Base-by-base conservation (phyloP, 495 filamentous ascomycete species). In the Podospora conica region DNA sequence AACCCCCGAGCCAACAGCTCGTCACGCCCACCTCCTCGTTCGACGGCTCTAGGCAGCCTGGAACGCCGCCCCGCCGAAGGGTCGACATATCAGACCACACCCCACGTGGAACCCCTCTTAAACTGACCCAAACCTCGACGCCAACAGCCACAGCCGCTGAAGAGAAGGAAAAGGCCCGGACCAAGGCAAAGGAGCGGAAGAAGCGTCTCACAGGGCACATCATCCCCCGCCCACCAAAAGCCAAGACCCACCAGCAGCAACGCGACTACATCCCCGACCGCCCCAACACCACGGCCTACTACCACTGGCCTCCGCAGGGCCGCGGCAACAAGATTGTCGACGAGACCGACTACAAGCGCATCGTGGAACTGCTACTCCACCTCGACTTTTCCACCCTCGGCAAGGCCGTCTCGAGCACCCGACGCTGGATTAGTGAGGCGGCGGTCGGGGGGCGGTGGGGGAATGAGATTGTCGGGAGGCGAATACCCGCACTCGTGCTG, bases 321-420 rank as follows among this genome's bases (percentile, higher is more conserved):
- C 83, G 91, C 53, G 92, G 91, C 9, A 80, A 89, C 21, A 81
- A 90, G 9, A 79, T 96, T 3, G 80, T 96, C 9, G 82, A 82
- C 48, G 88, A 91, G 40, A 82, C 82, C 61, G 86, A 87, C 53
- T 98, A 96, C 78, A 88, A 90, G 65, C 82, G 86, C 10, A 85
- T 88, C n/a, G 85, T 87, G 64, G 89, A 96, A 68, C 77, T 91
- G 33, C 80, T 98, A 1, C 83, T 97, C n/a, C 85, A 89, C 24
- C 84, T 93, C 15, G 91, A 97, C 74, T 97, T 97, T 76, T 87
- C 86, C 11, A 88, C 86, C 40, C 69, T 88, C 24, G 82, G 87
- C 3, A 83, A 90, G n/a, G 89, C 92, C 6, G 77, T 77, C 15
- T 78, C 80, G 23, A 92, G 90, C 71, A 93, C 91, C 10, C 79